phyloP scores from a whole-genome alignment of 23 red algal species.

The Gracilaria domingensis region DNA sequence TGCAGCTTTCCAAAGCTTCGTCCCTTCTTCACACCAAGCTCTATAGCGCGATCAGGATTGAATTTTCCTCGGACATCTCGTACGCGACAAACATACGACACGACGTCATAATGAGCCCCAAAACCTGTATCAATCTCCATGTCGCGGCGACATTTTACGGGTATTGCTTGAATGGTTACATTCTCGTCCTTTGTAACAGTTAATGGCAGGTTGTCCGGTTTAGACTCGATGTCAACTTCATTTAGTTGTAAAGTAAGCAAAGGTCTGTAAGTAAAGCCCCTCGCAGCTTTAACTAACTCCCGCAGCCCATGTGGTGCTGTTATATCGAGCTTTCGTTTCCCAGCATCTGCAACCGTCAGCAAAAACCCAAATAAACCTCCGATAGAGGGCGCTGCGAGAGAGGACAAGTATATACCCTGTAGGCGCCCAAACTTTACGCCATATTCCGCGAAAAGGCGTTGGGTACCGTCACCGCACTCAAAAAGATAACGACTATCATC shows the following conservation, averaged over 20 bases:
- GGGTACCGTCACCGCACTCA: conserved; percentile 93
- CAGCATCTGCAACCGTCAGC: conserved; percentile 91
- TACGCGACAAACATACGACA: conserved; percentile 74
- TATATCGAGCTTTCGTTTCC: conserved; percentile 54
- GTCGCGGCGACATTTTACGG: conserved; percentile 46
- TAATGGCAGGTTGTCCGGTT: conserved; percentile 19
- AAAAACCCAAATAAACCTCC: conserved; percentile 88
- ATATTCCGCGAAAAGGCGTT: conserved; percentile 87
- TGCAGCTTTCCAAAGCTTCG: conserved; percentile 70
- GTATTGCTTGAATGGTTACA: conserved; percentile 71
- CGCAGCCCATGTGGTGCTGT: conserved; percentile 75
- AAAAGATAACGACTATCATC: conserved; percentile 91
- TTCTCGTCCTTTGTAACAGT: conserved; percentile 54
- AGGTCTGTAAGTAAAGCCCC: conserved; percentile 76
- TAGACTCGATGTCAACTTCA: conserved; percentile 60
- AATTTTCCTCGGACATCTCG: conserved; percentile 83
- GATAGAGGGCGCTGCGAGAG: conserved; percentile 57
- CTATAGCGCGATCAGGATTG: conserved; percentile 65
- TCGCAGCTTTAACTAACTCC: conserved; percentile 57
- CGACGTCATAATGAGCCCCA: conserved; percentile 34
- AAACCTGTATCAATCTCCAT: conserved; percentile 28
- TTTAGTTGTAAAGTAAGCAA: conserved; percentile 30
- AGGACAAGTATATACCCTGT: conserved; percentile 66
- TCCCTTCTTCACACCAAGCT: conserved; percentile 83
- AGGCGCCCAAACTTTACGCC: conserved; percentile 78